A percentile compares a stretch with the other conserved stretches of the same genome.
These are phyloP conservation scores for Arthrocladium fulminans DNA, from an alignment of 2,329 filamentous ascomycete genomes.

Conservation along the genomic window DNA sequence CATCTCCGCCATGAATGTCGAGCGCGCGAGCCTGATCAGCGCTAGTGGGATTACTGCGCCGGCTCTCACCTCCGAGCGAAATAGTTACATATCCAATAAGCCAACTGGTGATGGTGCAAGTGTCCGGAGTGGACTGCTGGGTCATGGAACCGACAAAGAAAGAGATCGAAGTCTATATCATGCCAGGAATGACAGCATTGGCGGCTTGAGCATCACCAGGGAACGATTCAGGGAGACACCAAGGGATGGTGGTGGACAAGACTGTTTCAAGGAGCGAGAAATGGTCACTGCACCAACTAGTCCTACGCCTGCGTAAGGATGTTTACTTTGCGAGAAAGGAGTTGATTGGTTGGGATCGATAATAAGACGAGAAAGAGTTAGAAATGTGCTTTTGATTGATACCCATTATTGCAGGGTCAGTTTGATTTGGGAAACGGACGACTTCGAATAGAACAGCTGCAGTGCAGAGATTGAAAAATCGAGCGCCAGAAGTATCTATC, in stretches of 20 bases:
- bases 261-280: constrained; percentile 10
- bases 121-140: constrained; percentile 65
- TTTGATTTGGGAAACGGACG: background rate
- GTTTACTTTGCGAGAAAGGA: background rate
- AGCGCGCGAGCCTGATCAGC: constrained; percentile 64
- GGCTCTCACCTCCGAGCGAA: constrained; percentile 63
- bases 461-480: background rate
- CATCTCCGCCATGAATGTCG: constrained; percentile 47
- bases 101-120: constrained; percentile 60
- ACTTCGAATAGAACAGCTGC: too few relatives aligned
- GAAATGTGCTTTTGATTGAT: constrained; percentile 4
- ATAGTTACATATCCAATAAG: constrained; percentile 63
- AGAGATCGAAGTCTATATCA: constrained; percentile 49
- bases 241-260: constrained; percentile 10
- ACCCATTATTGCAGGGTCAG: background rate
- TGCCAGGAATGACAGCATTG: constrained; percentile 19
- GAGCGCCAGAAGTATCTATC: background rate
- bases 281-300: constrained; percentile 21
- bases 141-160: constrained; percentile 77
- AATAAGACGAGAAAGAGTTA: background rate
- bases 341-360: background rate
- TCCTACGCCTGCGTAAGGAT: constrained; percentile 10
- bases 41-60: constrained; percentile 56
- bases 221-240: background rate
- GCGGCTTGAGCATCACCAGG: constrained; percentile 16